Base-by-base conservation (phyloP, 495 filamentous ascomycete genomes). In the Apiosordaria backusii region DNA sequence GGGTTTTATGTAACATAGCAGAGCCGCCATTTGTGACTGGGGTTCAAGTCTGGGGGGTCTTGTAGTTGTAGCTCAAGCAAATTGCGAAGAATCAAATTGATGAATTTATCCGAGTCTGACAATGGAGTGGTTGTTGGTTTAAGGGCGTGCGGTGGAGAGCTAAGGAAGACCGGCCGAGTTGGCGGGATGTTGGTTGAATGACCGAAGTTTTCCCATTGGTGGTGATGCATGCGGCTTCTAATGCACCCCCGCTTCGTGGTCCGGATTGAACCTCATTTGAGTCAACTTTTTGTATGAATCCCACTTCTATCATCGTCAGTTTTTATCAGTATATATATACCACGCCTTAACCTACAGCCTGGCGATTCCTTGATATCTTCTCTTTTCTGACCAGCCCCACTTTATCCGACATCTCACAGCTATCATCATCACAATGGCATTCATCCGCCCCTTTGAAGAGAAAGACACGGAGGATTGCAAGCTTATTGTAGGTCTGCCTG, bases 401-500 rank as follows among this genome's bases (percentile, higher is more conserved):
- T 4, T 35, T 29, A 7, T 29, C 27, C 18, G 16, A 57, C 23
- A 27, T 50, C 57, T 19, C 59, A 21, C 21, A 65, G 3, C 40
- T 57, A 54, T 53, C 16, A 27, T 18, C 10, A 0, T 21, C 10
- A 50, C 58, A 60, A 78, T 78, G 76, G 72, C 77, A 3, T 77
- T 78, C 71, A 76, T 79, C 25, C 72, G 77, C 60, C 71, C 69
- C 2, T 78, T 73, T 55, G 57, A 66, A 21, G 62, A 70, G 3
- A 60, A 70, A 35, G 78, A 80, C 63, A 71, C 70, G 3, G 76
- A 79, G 26, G 70, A 65, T 6, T 69, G 66, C 61, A 78, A 75
- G 63, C 64, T 68, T 24, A 80, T 80, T 54, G 78, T 79, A 65
- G 59, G 73, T 71, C 22, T 25, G 4, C 26, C 25, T 23, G 15